These are phyloP conservation scores for Aspergillus bridgeri DNA, from an alignment of 495 filamentous ascomycete species.

Conservation along the genomic window DNA sequence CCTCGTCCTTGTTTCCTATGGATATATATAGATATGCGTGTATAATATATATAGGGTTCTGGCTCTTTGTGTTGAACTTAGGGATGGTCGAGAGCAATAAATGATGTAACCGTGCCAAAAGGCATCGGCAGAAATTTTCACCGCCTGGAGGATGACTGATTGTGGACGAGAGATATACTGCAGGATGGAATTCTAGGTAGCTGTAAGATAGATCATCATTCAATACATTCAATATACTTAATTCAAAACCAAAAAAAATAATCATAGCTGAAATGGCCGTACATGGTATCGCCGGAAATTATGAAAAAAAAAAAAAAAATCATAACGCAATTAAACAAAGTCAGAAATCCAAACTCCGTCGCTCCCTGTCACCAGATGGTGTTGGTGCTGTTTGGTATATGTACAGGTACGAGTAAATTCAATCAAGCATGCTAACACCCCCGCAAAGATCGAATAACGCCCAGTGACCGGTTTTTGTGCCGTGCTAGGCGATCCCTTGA, in stretches of 20 bases:
- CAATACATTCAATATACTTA: too few relatives aligned
- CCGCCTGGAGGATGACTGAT: too few relatives aligned
- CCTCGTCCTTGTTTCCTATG: too few relatives aligned
- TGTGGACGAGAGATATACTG: too few relatives aligned
- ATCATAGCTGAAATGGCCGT: neutral
- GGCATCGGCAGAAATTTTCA: too few relatives aligned
- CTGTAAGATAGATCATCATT: too few relatives aligned
- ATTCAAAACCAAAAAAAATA: neutral
- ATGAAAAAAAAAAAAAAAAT: neutral
- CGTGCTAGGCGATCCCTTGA: slow-evolving; percentile 33
- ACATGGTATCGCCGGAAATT: neutral
- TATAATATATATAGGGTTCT: too few relatives aligned
- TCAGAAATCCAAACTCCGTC: slow-evolving; percentile 1
- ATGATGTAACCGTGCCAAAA: too few relatives aligned
- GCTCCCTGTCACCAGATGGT: neutral
- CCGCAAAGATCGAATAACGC: neutral
- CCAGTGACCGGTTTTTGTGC: neutral
- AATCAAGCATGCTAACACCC: neutral
- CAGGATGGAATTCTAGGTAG: too few relatives aligned
- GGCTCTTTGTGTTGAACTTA: too few relatives aligned
- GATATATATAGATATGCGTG: too few relatives aligned
- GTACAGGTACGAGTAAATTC: slow-evolving; percentile 2
- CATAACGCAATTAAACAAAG: neutral
- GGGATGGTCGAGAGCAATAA: too few relatives aligned
- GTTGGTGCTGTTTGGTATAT: slow-evolving; percentile 2